phyloP scores from a whole-genome alignment of 495 filamentous ascomycete genomes.

The Talaromyces thailandensis region DNA sequence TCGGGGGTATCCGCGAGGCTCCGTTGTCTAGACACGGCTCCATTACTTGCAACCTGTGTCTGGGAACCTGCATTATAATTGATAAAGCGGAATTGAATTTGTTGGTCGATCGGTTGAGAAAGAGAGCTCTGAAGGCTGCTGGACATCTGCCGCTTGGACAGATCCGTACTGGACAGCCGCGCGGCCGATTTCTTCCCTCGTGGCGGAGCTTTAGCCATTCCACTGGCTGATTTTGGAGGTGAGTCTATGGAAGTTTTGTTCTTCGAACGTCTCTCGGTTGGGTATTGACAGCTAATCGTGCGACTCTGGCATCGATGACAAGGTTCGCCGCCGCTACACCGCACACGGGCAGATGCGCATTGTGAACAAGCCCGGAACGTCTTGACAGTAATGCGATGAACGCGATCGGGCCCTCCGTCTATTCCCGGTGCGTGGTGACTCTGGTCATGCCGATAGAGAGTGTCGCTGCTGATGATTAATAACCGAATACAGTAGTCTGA shows the following conservation, averaged over 20 bases:
- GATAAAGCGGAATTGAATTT: conserved; percentile 2
- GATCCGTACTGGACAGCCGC: neutral
- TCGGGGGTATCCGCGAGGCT: neutral
- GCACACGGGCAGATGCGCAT: conserved; percentile 46
- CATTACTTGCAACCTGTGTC: neutral
- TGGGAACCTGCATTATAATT: neutral
- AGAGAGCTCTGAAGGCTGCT: neutral
- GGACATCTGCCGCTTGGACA: neutral
- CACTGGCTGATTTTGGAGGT: neutral
- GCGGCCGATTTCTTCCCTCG: neutral
- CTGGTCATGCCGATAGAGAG: conserved; percentile 46
- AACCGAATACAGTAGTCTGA: neutral
- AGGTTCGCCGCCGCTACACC: conserved; percentile 45
- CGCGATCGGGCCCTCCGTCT: conserved; percentile 29
- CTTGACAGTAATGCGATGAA: conserved; percentile 35
- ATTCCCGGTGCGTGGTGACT: conserved; percentile 36
- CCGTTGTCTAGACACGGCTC: neutral
- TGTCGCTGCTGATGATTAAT: conserved; percentile 29
- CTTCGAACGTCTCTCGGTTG: conserved; percentile 35
- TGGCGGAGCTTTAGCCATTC: neutral
- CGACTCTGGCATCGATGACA: conserved; percentile 45
- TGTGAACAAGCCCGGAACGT: conserved; percentile 44
- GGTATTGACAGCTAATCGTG: conserved; percentile 43
- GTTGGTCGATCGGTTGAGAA: neutral
- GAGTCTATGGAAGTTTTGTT: conserved; percentile 16